Evolutionary conservation across 2,329 filamentous ascomycete genomes (phyloP).

Genomic region (Phaeosphaeriaceae sp.): DNA sequence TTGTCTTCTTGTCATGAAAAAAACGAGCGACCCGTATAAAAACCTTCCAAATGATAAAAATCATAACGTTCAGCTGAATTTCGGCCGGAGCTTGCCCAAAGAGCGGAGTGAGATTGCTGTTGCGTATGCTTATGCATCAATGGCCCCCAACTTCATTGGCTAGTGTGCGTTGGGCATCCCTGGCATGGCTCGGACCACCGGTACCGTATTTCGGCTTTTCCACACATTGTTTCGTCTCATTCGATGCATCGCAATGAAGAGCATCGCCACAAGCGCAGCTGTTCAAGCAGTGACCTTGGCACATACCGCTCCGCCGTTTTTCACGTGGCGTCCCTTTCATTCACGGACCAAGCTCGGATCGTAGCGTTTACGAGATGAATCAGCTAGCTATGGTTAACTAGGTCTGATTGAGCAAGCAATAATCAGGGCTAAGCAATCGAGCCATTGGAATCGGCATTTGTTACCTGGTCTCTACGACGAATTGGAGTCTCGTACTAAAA

Average conservation of each 20-base stretch:
- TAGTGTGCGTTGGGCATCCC: slow-evolving; percentile 5
- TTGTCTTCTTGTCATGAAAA: neutral
- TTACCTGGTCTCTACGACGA: neutral
- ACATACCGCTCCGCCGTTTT: slow-evolving; percentile 4
- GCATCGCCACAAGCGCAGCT: slow-evolving; percentile 2
- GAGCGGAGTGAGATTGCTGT: slow-evolving; percentile 20
- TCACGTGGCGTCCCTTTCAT: slow-evolving; percentile 11
- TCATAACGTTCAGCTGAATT: neutral
- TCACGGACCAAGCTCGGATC: slow-evolving; percentile 19
- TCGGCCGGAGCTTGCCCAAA: slow-evolving; percentile 4
- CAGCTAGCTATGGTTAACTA: slow-evolving; percentile 15
- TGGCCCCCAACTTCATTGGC: slow-evolving; percentile 4
- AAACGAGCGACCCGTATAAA: neutral
- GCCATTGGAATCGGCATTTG: slow-evolving; percentile 7
- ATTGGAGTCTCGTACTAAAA: slow-evolving; percentile 1
- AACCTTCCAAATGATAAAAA: slow-evolving; percentile 3
- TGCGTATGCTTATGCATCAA: slow-evolving; percentile 20
- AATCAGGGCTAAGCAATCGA: slow-evolving; percentile 14
- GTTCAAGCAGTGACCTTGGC: slow-evolving; percentile 3
- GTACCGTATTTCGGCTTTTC: neutral
- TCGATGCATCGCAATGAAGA: slow-evolving; percentile 9
- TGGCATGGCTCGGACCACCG: slow-evolving; percentile 1
- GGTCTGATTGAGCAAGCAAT: slow-evolving; percentile 24
- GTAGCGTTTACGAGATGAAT: slow-evolving; percentile 18
- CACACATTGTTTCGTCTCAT: slow-evolving; percentile 1